phyloP scores from a whole-genome alignment of 1,284 basidiomycete genomes.

The Ganoderma multipileum region DNA sequence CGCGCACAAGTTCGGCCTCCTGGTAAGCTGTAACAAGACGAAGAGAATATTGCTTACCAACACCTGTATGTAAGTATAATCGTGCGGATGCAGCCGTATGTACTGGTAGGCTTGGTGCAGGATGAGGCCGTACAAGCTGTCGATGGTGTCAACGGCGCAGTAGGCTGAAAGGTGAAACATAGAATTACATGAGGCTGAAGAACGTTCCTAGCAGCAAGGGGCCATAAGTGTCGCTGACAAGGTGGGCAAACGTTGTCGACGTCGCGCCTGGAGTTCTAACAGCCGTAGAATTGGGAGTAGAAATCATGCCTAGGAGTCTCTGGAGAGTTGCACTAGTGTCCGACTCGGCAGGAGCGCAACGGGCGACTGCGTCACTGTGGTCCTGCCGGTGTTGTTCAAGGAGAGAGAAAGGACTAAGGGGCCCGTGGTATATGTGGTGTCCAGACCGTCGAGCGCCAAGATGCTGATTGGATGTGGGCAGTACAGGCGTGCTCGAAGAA shows the following conservation, averaged over 20 bases:
- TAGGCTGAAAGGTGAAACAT: background rate
- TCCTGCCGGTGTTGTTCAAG: background rate
- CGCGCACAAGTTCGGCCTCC: background rate
- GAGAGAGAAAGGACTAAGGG: background rate
- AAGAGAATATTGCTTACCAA: background rate
- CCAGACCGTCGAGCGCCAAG: background rate
- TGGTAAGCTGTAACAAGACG: background rate
- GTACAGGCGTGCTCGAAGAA: background rate
- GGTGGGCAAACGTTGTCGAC: background rate
- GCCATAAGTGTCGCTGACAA: background rate
- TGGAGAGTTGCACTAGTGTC: background rate
- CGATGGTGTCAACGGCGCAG: background rate
- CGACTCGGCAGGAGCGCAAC: background rate
- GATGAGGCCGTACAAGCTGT: background rate
- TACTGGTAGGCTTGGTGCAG: conserved; percentile 4
- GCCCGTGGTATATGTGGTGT: background rate
- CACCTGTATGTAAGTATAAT: background rate
- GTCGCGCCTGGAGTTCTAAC: background rate
- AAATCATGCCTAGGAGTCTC: background rate
- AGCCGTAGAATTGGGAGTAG: background rate
- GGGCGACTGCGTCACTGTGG: background rate
- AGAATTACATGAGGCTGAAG: conserved; percentile 1
- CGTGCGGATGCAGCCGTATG: background rate
- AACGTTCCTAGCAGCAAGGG: background rate
- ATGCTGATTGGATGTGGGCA: background rate